These are phyloP conservation scores for Penicillium silybi DNA, from an alignment of 495 filamentous ascomycete genomes.

Conservation along the genomic window DNA sequence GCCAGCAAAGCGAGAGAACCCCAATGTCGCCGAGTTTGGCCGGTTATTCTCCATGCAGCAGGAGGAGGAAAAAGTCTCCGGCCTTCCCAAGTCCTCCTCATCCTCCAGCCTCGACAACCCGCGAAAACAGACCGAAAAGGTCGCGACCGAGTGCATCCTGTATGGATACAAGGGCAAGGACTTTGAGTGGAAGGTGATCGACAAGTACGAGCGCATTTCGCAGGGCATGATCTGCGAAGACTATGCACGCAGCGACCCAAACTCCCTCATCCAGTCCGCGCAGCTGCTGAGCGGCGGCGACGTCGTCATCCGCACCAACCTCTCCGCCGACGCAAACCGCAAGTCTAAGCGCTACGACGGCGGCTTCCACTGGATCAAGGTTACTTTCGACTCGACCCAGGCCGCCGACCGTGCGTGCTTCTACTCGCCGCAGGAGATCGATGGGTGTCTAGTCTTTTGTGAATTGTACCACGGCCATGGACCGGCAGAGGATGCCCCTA, in stretches of 20 bases:
- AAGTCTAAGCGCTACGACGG: slow-evolving; percentile 73
- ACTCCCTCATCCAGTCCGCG: slow-evolving; percentile 50
- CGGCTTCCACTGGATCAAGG: slow-evolving; percentile 86
- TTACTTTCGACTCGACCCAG: slow-evolving; percentile 80
- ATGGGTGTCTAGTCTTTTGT: slow-evolving; percentile 72
- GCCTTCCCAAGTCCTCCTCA: slow-evolving; percentile 40
- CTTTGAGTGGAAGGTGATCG: slow-evolving; percentile 78
- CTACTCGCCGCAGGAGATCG: slow-evolving; percentile 70
- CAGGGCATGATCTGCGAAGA: slow-evolving; percentile 81
- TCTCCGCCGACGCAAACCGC: slow-evolving; percentile 65
- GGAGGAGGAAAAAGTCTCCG: slow-evolving; percentile 35
- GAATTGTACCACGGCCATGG: slow-evolving; percentile 71
- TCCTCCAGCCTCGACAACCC: slow-evolving; percentile 39
- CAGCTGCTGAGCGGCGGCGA: slow-evolving; percentile 58
- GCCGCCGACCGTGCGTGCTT: slow-evolving; percentile 74
- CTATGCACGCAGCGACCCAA: slow-evolving; percentile 65
- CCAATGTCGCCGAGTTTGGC: slow-evolving; percentile 50
- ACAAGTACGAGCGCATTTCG: slow-evolving; percentile 73
- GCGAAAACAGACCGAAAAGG: slow-evolving; percentile 46
- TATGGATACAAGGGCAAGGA: slow-evolving; percentile 71
- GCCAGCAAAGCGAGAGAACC: slow-evolving; percentile 55
- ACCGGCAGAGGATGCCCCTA: slow-evolving; percentile 60
- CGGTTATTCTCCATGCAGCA: slow-evolving; percentile 44
- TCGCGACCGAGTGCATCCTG: slow-evolving; percentile 77
- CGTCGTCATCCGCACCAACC: slow-evolving; percentile 53